Evolutionary conservation across 352 stramenopile species (phyloP), one percentile per base, ranked within the genome.

Genomic region (Globisporangium barbulae): DNA sequence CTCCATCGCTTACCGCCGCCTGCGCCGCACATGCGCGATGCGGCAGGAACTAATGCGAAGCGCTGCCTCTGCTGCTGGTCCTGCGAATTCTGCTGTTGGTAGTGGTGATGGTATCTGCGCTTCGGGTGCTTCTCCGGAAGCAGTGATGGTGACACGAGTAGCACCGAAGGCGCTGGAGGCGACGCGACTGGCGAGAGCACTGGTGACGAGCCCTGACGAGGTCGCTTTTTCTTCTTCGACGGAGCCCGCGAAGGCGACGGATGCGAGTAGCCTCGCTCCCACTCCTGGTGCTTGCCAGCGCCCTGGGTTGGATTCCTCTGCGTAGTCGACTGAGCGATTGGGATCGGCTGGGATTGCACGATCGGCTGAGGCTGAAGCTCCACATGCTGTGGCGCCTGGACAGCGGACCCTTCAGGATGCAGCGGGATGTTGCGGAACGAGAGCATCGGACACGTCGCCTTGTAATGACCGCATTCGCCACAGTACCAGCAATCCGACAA

Each of bases 401-500:
- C 37, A 56, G 48, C 15, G 17, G 59, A 39, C 28, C 56, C 28
- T 19, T 78, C 65, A 5, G 55, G 17, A n/a, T 71, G 73, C 35
- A 68, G 56, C 50, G 78, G 76, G 33, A 88, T 88, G 44, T 79
- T 61, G 4, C 71, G 77, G 56, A 85, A 88, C 21, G 75, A 82
- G 21, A 85, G 75, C 73, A 91, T 84, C 21, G 84, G 85, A 52
- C 82, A 93, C 61, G 82, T 73, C 21, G 77, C 75, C 68, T 93
- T 93, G 62, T 86, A 86, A 61, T 93, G 85, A 0, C 83, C 82
- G 21, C 77, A 71, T 42, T 83, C 78, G 6, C 85, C 85, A 47
- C 85, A 93, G 54, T 93, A 93, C 85, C 85, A 93, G 67, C 85
- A 93, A 37, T 91, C 81, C 1, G 71, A 71, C 21, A 83, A 61